Evolutionary conservation across 139 green algal genomes (phyloP).

Genomic region (Parachlorella kessleri): DNA sequence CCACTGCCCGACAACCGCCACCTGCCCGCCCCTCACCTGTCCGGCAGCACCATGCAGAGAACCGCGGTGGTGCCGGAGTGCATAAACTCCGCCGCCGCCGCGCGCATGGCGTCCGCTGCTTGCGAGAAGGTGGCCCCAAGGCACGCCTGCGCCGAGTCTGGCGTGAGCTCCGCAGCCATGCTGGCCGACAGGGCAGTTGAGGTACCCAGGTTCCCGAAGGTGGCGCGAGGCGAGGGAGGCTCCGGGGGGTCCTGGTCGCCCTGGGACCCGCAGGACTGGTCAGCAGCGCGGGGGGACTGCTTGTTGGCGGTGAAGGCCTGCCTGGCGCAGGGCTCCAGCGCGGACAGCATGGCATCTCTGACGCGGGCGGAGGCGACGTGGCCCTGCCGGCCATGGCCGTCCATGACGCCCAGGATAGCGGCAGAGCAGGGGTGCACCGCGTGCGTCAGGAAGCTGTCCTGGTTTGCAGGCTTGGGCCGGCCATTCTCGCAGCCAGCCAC

Average conservation of each 20-base stretch:
- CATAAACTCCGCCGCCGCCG: constrained; percentile 1
- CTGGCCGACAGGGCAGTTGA: too few species aligned
- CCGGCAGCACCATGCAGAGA: constrained; percentile 17
- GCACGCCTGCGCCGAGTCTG: not conserved
- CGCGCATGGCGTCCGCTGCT: not conserved
- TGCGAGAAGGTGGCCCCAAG: not conserved
- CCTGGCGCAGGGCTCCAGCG: not conserved
- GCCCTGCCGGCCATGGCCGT: constrained; percentile 35
- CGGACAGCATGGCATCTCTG: not conserved
- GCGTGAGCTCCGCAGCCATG: too few species aligned
- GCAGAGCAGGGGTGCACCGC: not conserved
- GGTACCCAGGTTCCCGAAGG: not conserved
- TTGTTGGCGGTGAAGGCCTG: constrained; percentile 1
- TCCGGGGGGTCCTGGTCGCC: not conserved
- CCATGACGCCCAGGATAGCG: constrained; percentile 32
- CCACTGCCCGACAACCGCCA: not conserved
- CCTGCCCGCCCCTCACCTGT: not conserved
- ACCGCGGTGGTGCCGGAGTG: constrained; percentile 37
- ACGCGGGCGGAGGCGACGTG: not conserved
- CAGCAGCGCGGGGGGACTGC: not conserved
- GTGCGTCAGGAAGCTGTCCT: constrained; percentile 39
- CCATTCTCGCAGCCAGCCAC: not conserved
- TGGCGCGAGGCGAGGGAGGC: not conserved
- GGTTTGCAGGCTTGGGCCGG: constrained; percentile 22
- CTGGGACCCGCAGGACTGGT: too few species aligned